Evolutionary conservation across 1,284 basidiomycete genomes (phyloP).

Genomic region (Microbotryomycetes sp.): DNA sequence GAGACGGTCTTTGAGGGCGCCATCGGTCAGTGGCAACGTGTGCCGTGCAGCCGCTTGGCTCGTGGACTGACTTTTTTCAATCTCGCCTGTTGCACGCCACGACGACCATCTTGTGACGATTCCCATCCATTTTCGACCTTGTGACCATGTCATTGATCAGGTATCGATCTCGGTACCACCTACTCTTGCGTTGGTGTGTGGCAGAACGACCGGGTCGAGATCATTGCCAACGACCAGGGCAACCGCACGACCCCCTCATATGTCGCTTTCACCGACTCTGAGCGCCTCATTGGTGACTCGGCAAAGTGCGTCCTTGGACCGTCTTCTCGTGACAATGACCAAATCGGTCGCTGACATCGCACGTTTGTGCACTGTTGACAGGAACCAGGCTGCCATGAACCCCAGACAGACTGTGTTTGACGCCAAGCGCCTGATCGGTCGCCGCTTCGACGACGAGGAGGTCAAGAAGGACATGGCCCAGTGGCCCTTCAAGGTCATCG

Average conservation of each 20-base stretch:
- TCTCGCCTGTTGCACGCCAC: not conserved
- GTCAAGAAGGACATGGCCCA: slow-evolving; percentile 76
- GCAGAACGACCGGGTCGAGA: slow-evolving; percentile 98
- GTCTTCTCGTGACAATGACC: not conserved
- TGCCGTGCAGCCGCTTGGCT: not conserved
- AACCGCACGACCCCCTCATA: slow-evolving; percentile 94
- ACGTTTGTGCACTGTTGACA: no score
- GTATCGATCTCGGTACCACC: slow-evolving; percentile 45
- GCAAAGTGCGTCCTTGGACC: slow-evolving; percentile 51
- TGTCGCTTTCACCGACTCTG: slow-evolving; percentile 84
- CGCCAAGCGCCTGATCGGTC: slow-evolving; percentile 83
- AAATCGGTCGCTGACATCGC: not conserved
- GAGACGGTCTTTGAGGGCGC: slow-evolving; percentile 30
- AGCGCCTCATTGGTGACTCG: slow-evolving; percentile 92
- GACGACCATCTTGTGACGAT: not conserved
- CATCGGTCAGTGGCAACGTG: slow-evolving; percentile 21
- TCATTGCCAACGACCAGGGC: slow-evolving; percentile 97
- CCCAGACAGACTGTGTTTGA: slow-evolving; percentile 65
- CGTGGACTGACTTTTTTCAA: not conserved
- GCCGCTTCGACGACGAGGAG: slow-evolving; percentile 74
- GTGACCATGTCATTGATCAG: not conserved
- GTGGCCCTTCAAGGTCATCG: slow-evolving; percentile 78
- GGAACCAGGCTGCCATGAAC: slow-evolving; percentile 52
- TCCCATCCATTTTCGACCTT: not conserved
- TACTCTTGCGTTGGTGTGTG: slow-evolving; percentile 81